Evolutionary conservation across 2,329 filamentous ascomycete genomes (phyloP).

Genomic region (Dothistroma pini): DNA sequence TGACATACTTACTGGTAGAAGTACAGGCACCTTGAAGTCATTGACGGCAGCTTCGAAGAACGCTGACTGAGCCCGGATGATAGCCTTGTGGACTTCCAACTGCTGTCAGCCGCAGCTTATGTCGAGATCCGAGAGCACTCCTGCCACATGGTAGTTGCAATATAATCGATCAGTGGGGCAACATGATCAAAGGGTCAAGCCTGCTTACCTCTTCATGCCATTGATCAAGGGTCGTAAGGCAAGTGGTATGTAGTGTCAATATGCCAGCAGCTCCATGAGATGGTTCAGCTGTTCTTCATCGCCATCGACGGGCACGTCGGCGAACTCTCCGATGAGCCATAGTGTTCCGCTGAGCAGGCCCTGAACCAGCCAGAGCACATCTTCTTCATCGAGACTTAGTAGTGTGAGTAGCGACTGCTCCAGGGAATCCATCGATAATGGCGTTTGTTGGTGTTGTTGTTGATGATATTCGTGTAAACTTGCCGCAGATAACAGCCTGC

Average conservation of each 20-base stretch:
- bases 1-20: background rate
- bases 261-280: slow-evolving; percentile 7
- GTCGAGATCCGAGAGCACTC: background rate
- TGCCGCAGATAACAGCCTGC: background rate
- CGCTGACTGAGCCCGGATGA: background rate
- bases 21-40: background rate
- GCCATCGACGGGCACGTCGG: slow-evolving; percentile 8
- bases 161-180: background rate
- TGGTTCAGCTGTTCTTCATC: slow-evolving; percentile 3
- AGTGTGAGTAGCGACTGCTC: slow-evolving; percentile 7
- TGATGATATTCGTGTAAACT: background rate
- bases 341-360: slow-evolving; percentile 15
- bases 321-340: slow-evolving; percentile 17
- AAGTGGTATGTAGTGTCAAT: background rate
- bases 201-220: background rate
- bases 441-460: background rate
- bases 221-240: background rate
- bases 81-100: background rate
- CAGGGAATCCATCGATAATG: background rate
- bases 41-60: background rate
- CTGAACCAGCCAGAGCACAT: slow-evolving; percentile 14
- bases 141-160: background rate
- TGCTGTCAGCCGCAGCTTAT: background rate
- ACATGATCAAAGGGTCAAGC: background rate
- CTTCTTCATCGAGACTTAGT: slow-evolving; percentile 8